Evolutionary conservation across 2,329 filamentous ascomycete species (phyloP).

Genomic region (Arthrobotrys pseudoclavata): DNA sequence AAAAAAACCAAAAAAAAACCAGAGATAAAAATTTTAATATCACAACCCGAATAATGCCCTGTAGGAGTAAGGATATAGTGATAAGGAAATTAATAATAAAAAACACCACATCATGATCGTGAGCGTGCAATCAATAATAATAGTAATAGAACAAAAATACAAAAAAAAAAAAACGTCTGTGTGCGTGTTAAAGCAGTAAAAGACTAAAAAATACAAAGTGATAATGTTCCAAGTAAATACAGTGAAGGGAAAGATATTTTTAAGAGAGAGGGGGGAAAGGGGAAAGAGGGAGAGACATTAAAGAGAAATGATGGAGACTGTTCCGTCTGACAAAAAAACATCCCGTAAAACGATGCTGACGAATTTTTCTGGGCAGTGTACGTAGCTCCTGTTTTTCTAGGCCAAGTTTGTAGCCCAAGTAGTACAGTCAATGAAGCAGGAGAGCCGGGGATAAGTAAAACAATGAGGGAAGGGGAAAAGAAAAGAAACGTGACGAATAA

Average conservation of each 20-base stretch:
- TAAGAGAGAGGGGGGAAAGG: background rate
- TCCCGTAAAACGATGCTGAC: constrained; percentile 39
- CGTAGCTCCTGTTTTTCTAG: constrained; percentile 56
- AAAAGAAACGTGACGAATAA: constrained; percentile 41
- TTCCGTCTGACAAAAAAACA: constrained; percentile 36
- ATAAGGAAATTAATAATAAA: constrained; percentile 8
- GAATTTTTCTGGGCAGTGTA: constrained; percentile 38
- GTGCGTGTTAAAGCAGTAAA: constrained; percentile 29
- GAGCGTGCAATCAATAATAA: constrained; percentile 41
- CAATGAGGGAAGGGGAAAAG: constrained; percentile 8
- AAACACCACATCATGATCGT: constrained; percentile 48
- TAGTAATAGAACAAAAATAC: constrained; percentile 28
- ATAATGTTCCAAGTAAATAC: constrained; percentile 59
- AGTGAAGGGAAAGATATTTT: constrained; percentile 45
- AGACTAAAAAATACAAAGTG: constrained; percentile 53
- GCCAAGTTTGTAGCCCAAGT: constrained; percentile 7
- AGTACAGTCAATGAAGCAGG: constrained; percentile 11
- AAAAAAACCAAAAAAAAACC: background rate
- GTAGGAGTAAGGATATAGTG: constrained; percentile 3
- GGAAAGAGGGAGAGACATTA: constrained; percentile 33
- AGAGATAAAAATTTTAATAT: background rate
- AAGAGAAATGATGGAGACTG: constrained; percentile 10
- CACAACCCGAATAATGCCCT: constrained; percentile 23
- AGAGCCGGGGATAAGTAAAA: constrained; percentile 9
- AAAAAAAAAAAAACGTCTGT: constrained; percentile 5